Base-by-base conservation (phyloP, 2,329 filamentous ascomycete species). In the Exophiala aquamarina region DNA sequence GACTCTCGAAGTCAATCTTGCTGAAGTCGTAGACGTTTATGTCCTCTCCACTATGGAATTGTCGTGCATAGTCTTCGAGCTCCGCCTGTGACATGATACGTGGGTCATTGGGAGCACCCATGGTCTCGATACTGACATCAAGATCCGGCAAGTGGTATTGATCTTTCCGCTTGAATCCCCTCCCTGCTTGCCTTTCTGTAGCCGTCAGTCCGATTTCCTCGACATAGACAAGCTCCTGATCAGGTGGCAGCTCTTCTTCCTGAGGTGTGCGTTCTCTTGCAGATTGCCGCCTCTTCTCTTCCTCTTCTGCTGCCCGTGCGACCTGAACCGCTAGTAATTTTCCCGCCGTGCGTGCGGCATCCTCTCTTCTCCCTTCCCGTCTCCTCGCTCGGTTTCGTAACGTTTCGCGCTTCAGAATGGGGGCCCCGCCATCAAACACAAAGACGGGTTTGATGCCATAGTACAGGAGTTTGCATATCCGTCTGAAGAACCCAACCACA, bases 381-480 rank as follows among this genome's bases (percentile, higher is more conserved):
- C 90, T 78, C 50, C 79, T 79, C 66, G 91, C 90, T 33, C 93
- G 78, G 41, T 78, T 81, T 51, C 82, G 82, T 51, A 98, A 91
- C 0, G 93, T 98, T 66, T 94, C 87, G 47, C 92, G 79, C 73
- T 98, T 98, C 55, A 98, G 76, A 2, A 82, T 76, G 0, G 94
- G 94, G 0, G 93, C 94, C 34, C 92, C 93, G 50, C 94, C 93
- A 70, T 98, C 93, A 66, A 98, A 98, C 11, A 98, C 91, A 66
- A 98, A 98, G 35, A 98, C 90, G 0, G 93, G 94, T 55, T 86
- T 88, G 66, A 98, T 95, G 40, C 94, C 93, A 63, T 93, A 92
- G 79, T 92, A 98, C 1, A 98, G 79, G 1, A 98, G 79, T 67
- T 98, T 98, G 78, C 93, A 98, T 66, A 98, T 95, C 51, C 93